Percentiles rank a stretch among this genome's conserved stretches.
Evolutionary conservation across 108 stramenopile genomes (phyloP).

Genomic region (Licmophora abbreviata): DNA sequence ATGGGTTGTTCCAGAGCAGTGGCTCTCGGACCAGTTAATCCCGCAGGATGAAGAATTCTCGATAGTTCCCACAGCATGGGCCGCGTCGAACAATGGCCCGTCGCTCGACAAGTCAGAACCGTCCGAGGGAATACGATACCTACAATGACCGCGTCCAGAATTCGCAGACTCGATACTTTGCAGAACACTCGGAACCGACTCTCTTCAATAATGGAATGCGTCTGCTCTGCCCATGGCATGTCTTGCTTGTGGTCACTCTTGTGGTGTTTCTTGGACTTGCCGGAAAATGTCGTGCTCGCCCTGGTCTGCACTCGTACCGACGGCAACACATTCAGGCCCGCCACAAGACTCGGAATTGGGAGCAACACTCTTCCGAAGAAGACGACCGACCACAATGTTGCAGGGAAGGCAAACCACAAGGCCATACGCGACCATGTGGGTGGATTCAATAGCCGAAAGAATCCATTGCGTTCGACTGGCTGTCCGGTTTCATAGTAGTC

Average conservation of each 20-base stretch:
- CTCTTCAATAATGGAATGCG: conserved; percentile 47
- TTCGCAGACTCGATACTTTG: conserved; percentile 25
- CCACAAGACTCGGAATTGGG: conserved; percentile 68
- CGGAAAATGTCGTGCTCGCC: too few relatives aligned
- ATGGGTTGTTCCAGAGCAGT: conserved; percentile 20
- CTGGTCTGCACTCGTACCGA: conserved; percentile 42
- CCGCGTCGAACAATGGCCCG: conserved; percentile 51
- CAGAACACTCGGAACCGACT: conserved; percentile 55
- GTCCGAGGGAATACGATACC: conserved; percentile 46
- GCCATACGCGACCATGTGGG: conserved; percentile 17
- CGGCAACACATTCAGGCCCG: conserved; percentile 55
- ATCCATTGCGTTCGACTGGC: too few relatives aligned
- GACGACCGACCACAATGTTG: conserved; percentile 23
- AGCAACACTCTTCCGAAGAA: conserved; percentile 50
- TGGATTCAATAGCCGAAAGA: too few relatives aligned
- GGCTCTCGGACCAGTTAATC: conserved; percentile 34
- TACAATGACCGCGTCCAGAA: conserved; percentile 31
- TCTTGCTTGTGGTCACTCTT: conserved; percentile 19
- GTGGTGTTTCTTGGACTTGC: conserved; percentile 11
- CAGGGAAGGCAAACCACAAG: conserved; percentile 25
- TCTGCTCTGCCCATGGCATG: conserved; percentile 56
- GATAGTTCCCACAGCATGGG: conserved; percentile 35
- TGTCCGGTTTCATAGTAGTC: too few relatives aligned
- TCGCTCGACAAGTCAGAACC: conserved; percentile 36
- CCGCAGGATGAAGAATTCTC: conserved; percentile 33